Base-by-base conservation (phyloP, 768 basidiomycete species). In the Kwoniella botswanensis region DNA sequence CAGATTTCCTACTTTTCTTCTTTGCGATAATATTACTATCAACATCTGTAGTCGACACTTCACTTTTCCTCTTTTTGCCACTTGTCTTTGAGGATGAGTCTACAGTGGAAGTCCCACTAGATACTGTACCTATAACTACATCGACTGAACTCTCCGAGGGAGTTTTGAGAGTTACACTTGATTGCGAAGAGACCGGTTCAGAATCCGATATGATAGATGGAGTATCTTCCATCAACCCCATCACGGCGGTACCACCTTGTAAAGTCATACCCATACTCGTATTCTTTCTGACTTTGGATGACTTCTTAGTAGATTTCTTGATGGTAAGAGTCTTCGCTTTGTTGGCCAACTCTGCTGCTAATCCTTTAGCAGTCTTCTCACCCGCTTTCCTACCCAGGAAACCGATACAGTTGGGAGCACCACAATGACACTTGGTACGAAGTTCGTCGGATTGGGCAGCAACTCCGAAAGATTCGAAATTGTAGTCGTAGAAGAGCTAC, bases 401-500 rank as follows among this genome's bases (percentile, higher is more conserved):
- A 10, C 83, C 82, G 1, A 77, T 65, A 64, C 84, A 84, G 22
- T 78, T 77, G 2, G 72, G 65, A 1, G 82, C 82, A 0, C 84
- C 84, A 65, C 84, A 85, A 24, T 71, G 66, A 73, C 84, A 85
- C 24, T 74, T 71, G 26, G 82, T 82, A 17, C 79, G 75, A 9
- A 78, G 68, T 29, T 79, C 73, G 7, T 77, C 75, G 21, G 63
- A 66, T 29, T 70, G 68, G 22, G 74, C 65, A 13, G 72, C 77
- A 12, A 74, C 74, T n/a, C 72, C 76, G 62, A 82, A 83, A 4
- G 79, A 75, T 50, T 82, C 78, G 67, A 82, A 82, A 74, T 83
- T 84, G 78, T 84, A 84, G 63, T 83, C 79, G 75, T 82, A 83
- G 63, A 78, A 84, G 15, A 84, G 77, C 80, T 83, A 62, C n/a